These are phyloP conservation scores for Eucalyptus erythrocorys DNA, from an alignment of 345 rosid species.

Conservation along the genomic window DNA sequence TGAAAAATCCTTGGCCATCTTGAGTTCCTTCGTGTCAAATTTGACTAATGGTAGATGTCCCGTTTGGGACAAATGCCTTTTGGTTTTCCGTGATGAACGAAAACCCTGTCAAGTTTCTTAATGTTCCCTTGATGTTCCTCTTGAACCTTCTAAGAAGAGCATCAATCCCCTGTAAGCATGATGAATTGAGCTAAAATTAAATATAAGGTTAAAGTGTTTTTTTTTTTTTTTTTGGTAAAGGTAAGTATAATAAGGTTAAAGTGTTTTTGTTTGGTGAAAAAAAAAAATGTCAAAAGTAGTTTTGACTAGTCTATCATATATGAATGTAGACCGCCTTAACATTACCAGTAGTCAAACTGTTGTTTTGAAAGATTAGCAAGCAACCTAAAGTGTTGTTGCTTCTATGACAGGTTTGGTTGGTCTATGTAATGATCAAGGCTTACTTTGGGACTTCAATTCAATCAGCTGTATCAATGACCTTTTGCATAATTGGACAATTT, in stretches of 20 bases:
- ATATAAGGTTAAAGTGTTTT: neutral
- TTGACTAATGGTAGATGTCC: too few relatives aligned
- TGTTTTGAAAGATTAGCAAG: too few relatives aligned
- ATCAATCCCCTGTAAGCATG: neutral
- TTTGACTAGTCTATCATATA: neutral
- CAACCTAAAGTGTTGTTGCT: neutral
- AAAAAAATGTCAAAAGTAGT: too few relatives aligned
- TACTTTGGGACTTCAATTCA: too few relatives aligned
- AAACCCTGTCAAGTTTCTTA: neutral
- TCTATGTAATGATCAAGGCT: too few relatives aligned
- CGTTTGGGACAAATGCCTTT: too few relatives aligned
- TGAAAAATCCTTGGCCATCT: neutral
- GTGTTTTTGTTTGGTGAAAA: neutral
- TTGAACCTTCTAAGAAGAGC: neutral
- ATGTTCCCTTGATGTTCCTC: neutral
- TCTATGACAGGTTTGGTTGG: neutral
- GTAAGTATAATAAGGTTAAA: neutral
- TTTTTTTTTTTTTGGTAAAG: too few relatives aligned
- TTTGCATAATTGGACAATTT: too few relatives aligned
- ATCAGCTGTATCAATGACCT: too few relatives aligned
- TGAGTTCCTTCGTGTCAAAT: neutral
- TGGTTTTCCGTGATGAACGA: neutral
- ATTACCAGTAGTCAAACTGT: neutral
- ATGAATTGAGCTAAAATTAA: too few relatives aligned
- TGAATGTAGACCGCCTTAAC: rapidly evolving